Percentiles rank a stretch among this genome's conserved stretches.
Conservation (phyloP, 2,329 filamentous ascomycete species). For the Calonectria ilicicola region DNA sequence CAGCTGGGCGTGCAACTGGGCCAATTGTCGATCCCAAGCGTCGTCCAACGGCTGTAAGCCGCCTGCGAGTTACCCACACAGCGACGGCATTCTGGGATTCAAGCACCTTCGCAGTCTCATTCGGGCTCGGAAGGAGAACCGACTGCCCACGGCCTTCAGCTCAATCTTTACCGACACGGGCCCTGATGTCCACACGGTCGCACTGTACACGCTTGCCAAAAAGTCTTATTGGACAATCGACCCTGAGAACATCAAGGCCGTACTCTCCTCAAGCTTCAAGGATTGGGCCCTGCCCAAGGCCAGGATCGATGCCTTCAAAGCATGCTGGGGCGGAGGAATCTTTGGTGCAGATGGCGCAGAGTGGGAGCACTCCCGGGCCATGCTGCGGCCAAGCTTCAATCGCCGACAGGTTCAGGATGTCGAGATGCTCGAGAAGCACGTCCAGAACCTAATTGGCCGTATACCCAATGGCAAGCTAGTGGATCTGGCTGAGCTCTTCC, state of each 20-base stretch:
- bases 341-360: constrained; percentile 56
- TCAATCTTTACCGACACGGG: constrained; percentile 17
- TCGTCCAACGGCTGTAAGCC: constrained; percentile 9
- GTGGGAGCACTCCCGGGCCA: constrained; percentile 55
- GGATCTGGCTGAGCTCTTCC: constrained; percentile 16
- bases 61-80: constrained; percentile 4
- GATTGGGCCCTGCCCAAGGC: constrained; percentile 53
- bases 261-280: constrained; percentile 61
- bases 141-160: constrained; percentile 9
- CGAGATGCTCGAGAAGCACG: constrained; percentile 17
- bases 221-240: constrained; percentile 48
- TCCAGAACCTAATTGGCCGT: not conserved
- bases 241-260: constrained; percentile 62
- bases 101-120: constrained; percentile 3
- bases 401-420: constrained; percentile 40
- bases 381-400: constrained; percentile 45
- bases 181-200: not conserved
- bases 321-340: constrained; percentile 54
- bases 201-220: not conserved
- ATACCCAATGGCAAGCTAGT: not conserved
- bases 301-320: constrained; percentile 42
- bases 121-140: not conserved
- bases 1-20: not conserved
- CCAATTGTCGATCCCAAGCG: not conserved
- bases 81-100: constrained; percentile 4